A percentile compares a stretch with the other conserved stretches of the same genome.
These are phyloP conservation scores for Leptodontidium sp. DNA, from an alignment of 2,329 filamentous ascomycete species.

Conservation along the genomic window DNA sequence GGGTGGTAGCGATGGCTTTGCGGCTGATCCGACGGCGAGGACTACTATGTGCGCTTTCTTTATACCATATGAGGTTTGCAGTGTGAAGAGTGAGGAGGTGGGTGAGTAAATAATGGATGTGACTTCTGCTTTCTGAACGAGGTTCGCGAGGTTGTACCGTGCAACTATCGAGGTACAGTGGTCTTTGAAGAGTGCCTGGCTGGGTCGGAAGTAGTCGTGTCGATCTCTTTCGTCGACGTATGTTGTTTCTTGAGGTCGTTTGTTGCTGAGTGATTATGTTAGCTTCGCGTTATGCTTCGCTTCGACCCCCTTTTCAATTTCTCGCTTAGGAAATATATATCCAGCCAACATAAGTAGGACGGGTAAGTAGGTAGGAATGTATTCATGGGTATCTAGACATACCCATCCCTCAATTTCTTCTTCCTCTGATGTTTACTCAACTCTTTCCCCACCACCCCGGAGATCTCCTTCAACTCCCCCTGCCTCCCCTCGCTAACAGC, in stretches of 20 bases:
- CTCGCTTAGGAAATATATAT: neutral
- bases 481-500: conserved; percentile 66
- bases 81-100: conserved; percentile 67
- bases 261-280: neutral
- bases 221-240: conserved; percentile 69
- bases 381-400: conserved; percentile 42
- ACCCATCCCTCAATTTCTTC: conserved; percentile 57
- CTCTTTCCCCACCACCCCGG: conserved; percentile 79
- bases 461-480: conserved; percentile 72
- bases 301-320: conserved; percentile 1
- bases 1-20: conserved; percentile 55
- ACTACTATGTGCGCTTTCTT: conserved; percentile 71
- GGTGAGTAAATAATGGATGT: conserved; percentile 37
- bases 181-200: conserved; percentile 65
- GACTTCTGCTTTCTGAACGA: conserved; percentile 63
- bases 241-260: conserved; percentile 39
- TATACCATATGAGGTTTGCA: conserved; percentile 62
- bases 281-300: conserved; percentile 11
- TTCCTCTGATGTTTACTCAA: conserved; percentile 83
- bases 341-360: neutral
- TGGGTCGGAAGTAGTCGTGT: conserved; percentile 75
- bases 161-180: conserved; percentile 66
- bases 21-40: conserved; percentile 74
- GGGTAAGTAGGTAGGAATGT: neutral
- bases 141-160: conserved; percentile 64